These are phyloP conservation scores for Melastoma malabathricum DNA, from an alignment of 345 rosid genomes.

Conservation along the genomic window DNA sequence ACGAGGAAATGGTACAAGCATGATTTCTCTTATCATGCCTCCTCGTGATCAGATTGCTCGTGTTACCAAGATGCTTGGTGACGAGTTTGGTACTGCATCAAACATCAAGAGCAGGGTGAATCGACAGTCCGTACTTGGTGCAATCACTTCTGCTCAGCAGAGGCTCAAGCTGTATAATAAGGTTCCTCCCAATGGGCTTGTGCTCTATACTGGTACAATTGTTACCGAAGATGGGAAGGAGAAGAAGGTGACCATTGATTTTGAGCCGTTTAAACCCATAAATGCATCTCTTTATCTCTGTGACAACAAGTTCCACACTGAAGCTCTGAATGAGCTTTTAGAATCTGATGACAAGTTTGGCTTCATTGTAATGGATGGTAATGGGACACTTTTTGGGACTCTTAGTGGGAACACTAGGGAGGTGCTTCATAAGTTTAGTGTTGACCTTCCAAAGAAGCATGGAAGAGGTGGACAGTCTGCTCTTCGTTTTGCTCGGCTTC, in stretches of 20 bases:
- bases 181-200: slow-evolving; percentile 63
- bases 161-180: slow-evolving; percentile 60
- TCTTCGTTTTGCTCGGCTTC: slow-evolving; percentile 65
- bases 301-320: slow-evolving; percentile 66
- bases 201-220: slow-evolving; percentile 60
- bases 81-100: slow-evolving; percentile 67
- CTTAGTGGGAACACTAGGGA: slow-evolving; percentile 60
- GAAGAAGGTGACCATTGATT: slow-evolving; percentile 64
- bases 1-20: slow-evolving; percentile 68
- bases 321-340: slow-evolving; percentile 56
- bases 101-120: slow-evolving; percentile 70
- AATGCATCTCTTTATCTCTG: slow-evolving; percentile 62
- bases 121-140: slow-evolving; percentile 61
- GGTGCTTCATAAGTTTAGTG: slow-evolving; percentile 53
- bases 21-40: slow-evolving; percentile 71
- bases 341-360: slow-evolving; percentile 76
- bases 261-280: slow-evolving; percentile 63
- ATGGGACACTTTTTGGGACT: slow-evolving; percentile 67
- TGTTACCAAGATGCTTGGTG: slow-evolving; percentile 65
- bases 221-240: slow-evolving; percentile 63
- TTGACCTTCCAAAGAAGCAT: slow-evolving; percentile 65
- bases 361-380: slow-evolving; percentile 66
- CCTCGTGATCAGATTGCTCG: slow-evolving; percentile 60
- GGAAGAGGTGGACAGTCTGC: slow-evolving; percentile 79
- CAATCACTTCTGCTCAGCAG: slow-evolving; percentile 65